phyloP scores from a whole-genome alignment of 306 rosid species.

The Lathyrus aphaca region DNA sequence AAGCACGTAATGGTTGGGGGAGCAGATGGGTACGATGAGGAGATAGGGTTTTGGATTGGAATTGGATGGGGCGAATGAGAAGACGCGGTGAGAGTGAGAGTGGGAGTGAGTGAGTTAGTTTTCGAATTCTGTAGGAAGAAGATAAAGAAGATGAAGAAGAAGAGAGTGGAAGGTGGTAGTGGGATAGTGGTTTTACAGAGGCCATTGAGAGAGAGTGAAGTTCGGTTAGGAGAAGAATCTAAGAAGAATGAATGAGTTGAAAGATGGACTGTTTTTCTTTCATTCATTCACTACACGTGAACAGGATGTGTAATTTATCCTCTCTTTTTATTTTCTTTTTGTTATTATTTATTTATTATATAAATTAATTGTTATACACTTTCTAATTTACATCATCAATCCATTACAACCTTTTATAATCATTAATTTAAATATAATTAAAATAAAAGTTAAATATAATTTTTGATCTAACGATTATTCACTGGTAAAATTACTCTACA shows the following conservation, averaged over 20 bases:
- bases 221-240: background rate
- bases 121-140: constrained; percentile 30
- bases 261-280: background rate
- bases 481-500: too few species aligned
- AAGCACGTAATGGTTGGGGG: constrained; percentile 52
- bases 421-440: too few species aligned
- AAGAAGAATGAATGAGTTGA: background rate
- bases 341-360: too few species aligned
- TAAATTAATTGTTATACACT: too few species aligned
- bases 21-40: constrained; percentile 17
- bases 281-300: too few species aligned
- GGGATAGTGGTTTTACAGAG: constrained; percentile 35
- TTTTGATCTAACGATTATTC: too few species aligned
- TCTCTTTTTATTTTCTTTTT: too few species aligned
- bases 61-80: background rate
- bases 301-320: too few species aligned
- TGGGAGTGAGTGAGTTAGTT: constrained; percentile 29
- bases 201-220: constrained; percentile 39
- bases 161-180: constrained; percentile 21
- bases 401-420: too few species aligned
- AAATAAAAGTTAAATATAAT: too few species aligned
- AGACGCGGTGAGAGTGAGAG: background rate
- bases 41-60: background rate
- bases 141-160: constrained; percentile 28
- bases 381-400: too few species aligned